phyloP scores from a whole-genome alignment of 208 protist genomes.

The Trypanosoma brucei region DNA sequence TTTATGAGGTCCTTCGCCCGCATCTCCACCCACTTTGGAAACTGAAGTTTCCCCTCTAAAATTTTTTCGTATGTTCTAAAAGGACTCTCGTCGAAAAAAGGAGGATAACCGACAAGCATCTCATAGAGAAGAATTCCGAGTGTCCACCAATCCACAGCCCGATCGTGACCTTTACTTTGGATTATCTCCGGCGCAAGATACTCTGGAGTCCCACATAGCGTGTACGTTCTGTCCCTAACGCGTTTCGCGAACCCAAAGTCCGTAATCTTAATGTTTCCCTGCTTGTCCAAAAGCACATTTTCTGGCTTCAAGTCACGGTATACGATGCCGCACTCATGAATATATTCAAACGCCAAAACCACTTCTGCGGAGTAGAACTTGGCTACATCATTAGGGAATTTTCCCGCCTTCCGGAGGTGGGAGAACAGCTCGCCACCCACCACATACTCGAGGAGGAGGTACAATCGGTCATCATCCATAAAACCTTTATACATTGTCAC shows the following conservation, averaged over 20 bases:
- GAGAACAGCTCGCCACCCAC: constrained; percentile 91
- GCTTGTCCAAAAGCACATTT: constrained; percentile 75
- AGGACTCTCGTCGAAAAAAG: constrained; percentile 90
- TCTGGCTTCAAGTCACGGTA: constrained; percentile 89
- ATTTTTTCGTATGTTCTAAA: constrained; percentile 93
- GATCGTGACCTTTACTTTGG: constrained; percentile 79
- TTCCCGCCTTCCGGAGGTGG: constrained; percentile 86
- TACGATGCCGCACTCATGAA: constrained; percentile 78
- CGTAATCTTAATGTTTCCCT: constrained; percentile 87
- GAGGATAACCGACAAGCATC: constrained; percentile 87
- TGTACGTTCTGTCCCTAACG: constrained; percentile 77
- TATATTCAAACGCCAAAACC: constrained; percentile 77
- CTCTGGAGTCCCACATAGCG: constrained; percentile 79
- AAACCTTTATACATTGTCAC: constrained; percentile 94
- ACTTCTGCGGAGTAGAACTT: constrained; percentile 93
- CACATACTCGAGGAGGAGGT: constrained; percentile 93
- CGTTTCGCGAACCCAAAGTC: constrained; percentile 89
- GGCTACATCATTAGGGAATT: constrained; percentile 89
- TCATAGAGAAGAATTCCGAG: constrained; percentile 88
- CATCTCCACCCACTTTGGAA: constrained; percentile 79
- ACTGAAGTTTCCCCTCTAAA: constrained; percentile 70
- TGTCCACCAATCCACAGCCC: constrained; percentile 89
- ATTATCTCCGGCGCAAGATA: constrained; percentile 87
- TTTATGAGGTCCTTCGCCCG: constrained; percentile 84
- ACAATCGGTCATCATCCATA: constrained; percentile 92